Evolutionary conservation across 805 yeast species (phyloP), one percentile per base, ranked within the genome.

Genomic region (Schizosaccharomyces cryophilus): DNA sequence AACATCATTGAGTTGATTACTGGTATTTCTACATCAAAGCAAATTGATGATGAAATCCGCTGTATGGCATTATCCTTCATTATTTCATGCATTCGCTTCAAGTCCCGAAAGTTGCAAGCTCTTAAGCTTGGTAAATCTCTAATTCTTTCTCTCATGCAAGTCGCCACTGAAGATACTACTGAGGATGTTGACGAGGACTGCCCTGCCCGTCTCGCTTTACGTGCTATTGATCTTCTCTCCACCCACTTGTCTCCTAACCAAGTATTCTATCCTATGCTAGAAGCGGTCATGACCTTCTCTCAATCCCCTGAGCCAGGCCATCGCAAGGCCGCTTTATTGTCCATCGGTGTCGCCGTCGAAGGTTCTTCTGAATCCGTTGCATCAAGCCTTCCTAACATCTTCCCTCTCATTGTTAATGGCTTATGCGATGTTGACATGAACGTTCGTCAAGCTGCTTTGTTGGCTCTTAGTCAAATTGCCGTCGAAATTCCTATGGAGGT

Each of bases 341-440:
- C 95, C 42, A 74, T 93, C 64, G 87, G 94, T 67, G 86, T 81
- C 62, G 81, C 90, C 61, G 85, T 85, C 58, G 80, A 85, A 64
- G 98, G 97, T 70, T 90, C 97, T 54, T 97, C 97, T 64, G 99
- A 93, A 69, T 90, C 78, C 72, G 78, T 85, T 67, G 79, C 88
- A 58, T 77, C 84, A 59, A 90, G 88, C 69, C 73, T 89, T 63
- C 78, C 79, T 63, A 82, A 82, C 68, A 74, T 93, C 64, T 78
- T 88, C 61, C 87, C 87, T 60, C 78, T 82, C 62, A 73, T 90
- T 59, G 77, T 85, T 61, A 73, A 77, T 60, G 96, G 96, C 66
- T 77, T 93, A 68, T 82, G 82, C 68, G 95, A 87, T 71, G 65
- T 78, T 19, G 83, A 85, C 66, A 74, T 83, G 58, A 72, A 83